phyloP scores from a whole-genome alignment of 2,329 filamentous ascomycete genomes.

The Tolypocladium guangdongense region DNA sequence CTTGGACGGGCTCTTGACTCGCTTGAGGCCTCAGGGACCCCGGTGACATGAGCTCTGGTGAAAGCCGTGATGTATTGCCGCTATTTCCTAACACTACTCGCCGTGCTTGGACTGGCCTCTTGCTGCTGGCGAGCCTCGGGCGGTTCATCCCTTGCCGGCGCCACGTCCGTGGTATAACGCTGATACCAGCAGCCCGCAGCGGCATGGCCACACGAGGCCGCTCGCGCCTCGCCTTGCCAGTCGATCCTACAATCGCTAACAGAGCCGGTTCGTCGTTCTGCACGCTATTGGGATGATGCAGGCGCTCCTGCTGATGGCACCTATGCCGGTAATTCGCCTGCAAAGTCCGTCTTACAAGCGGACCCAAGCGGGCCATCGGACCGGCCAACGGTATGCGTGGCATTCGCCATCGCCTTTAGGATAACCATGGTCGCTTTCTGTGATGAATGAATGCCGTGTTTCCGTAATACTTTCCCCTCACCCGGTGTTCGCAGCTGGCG shows the following conservation, averaged over 20 bases:
- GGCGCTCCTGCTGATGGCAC: neutral
- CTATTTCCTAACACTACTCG: neutral
- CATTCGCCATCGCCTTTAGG: neutral
- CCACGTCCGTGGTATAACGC: neutral
- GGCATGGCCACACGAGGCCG: neutral
- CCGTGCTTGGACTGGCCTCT: neutral
- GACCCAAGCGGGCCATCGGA: neutral
- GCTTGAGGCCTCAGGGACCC: neutral
- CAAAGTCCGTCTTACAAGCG: neutral
- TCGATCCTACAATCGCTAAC: neutral
- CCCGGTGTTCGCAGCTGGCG: slow-evolving; percentile 4
- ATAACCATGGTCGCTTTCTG: neutral
- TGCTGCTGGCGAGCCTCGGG: neutral
- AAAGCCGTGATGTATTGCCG: neutral
- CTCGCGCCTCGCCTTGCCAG: neutral
- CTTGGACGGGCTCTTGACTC: neutral
- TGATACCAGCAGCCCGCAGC: neutral
- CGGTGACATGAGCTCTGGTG: neutral
- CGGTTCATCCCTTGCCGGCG: neutral
- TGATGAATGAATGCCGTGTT: slow-evolving; percentile 2
- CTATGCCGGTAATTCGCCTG: neutral
- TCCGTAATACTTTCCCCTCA: neutral
- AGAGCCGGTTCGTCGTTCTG: neutral
- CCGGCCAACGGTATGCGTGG: neutral
- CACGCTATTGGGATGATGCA: neutral